Conservation (phyloP, 2,329 filamentous ascomycete genomes). For the Monilinia fructicola region DNA sequence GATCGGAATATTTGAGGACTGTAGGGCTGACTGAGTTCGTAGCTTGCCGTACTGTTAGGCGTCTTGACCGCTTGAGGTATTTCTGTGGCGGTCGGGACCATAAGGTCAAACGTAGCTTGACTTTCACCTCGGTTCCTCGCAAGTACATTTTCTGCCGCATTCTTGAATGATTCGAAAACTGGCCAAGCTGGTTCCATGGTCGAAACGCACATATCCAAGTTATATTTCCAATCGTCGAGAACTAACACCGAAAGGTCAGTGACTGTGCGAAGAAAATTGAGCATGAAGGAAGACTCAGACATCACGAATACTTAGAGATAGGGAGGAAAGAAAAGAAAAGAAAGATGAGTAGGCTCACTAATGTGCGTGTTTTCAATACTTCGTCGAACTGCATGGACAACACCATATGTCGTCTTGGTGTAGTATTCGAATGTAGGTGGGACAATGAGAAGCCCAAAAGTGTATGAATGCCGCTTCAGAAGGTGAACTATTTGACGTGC, state of each 20-base stretch:
- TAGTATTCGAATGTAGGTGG: conserved; percentile 46
- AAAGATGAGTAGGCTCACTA: not conserved
- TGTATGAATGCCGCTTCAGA: conserved; percentile 44
- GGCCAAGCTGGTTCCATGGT: conserved; percentile 38
- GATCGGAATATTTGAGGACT: conserved; percentile 31
- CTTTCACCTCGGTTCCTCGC: conserved; percentile 32
- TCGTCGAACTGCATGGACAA: conserved; percentile 35
- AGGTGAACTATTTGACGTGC: conserved; percentile 42
- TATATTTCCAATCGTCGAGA: conserved; percentile 38
- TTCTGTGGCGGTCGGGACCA: conserved; percentile 28
- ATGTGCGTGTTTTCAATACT: conserved; percentile 38
- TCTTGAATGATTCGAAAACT: conserved; percentile 34
- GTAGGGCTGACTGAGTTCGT: conserved; percentile 29
- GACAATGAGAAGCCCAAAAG: conserved; percentile 44
- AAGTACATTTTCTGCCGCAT: conserved; percentile 26
- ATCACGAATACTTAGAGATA: not conserved
- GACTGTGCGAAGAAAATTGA: not conserved
- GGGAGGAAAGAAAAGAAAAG: not conserved
- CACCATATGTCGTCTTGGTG: conserved; percentile 41
- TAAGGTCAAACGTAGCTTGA: conserved; percentile 37
- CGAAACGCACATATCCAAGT: conserved; percentile 35
- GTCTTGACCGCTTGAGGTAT: conserved; percentile 33
- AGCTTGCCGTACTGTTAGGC: conserved; percentile 33
- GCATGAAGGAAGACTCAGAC: not conserved
- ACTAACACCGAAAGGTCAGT: not conserved